Conservation (phyloP, 495 filamentous ascomycete species). For the Lasiosphaeriaceae sp. region DNA sequence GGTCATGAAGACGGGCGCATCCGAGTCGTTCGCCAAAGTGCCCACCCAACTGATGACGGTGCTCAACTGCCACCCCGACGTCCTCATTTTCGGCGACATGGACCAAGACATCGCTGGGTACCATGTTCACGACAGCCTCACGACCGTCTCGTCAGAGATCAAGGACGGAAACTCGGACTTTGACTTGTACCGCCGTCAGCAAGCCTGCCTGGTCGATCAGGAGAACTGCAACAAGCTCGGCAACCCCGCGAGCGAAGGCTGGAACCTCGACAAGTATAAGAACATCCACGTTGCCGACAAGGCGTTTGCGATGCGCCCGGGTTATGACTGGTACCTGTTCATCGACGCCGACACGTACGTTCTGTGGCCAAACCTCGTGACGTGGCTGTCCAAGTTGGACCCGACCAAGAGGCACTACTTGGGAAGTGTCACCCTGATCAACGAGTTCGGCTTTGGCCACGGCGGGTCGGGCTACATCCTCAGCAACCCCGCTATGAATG, state of each 20-base stretch:
- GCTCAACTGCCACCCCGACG: slow-evolving; percentile 48
- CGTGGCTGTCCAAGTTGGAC: slow-evolving; percentile 53
- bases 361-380: slow-evolving; percentile 57
- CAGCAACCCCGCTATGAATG: slow-evolving; percentile 52
- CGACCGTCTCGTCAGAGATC: slow-evolving; percentile 35
- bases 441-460: slow-evolving; percentile 58
- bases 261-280: slow-evolving; percentile 48
- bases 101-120: slow-evolving; percentile 47
- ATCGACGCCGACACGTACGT: slow-evolving; percentile 68
- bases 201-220: slow-evolving; percentile 38
- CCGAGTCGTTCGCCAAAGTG: slow-evolving; percentile 48
- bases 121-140: slow-evolving; percentile 50
- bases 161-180: slow-evolving; percentile 45
- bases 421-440: slow-evolving; percentile 55
- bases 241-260: slow-evolving; percentile 38
- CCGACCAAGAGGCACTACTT: slow-evolving; percentile 50
- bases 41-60: slow-evolving; percentile 54
- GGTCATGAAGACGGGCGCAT: slow-evolving; percentile 58
- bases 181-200: slow-evolving; percentile 50
- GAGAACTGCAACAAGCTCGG: slow-evolving; percentile 36
- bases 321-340: slow-evolving; percentile 64
- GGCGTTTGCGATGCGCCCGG: slow-evolving; percentile 38
- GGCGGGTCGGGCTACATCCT: slow-evolving; percentile 66
- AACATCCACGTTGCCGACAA: slow-evolving; percentile 44
- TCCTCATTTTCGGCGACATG: slow-evolving; percentile 57